A percentile compares a stretch with the other conserved stretches of the same genome.
Conservation (phyloP, 345 rosid genomes). For the Trapa bicornis region DNA sequence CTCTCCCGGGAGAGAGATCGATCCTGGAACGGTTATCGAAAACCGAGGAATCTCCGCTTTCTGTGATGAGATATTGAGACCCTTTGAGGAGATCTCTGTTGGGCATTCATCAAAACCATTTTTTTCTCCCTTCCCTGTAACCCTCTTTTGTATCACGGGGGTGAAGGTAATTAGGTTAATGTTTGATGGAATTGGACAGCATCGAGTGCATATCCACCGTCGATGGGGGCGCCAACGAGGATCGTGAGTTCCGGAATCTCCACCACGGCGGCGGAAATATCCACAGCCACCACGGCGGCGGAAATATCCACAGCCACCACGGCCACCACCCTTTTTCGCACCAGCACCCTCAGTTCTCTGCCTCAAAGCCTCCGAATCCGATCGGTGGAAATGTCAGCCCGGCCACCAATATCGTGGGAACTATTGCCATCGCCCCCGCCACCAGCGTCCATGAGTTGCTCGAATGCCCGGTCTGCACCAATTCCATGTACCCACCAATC, state of each 20-base stretch:
- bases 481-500: conserved; percentile 98
- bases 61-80: not conserved
- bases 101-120: conserved; percentile 4
- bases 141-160: not conserved
- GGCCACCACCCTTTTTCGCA: conserved; percentile 24
- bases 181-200: conserved; percentile 57
- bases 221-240: conserved; percentile 44
- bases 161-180: not conserved
- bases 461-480: conserved; percentile 97
- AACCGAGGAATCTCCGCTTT: not conserved
- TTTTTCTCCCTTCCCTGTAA: too few relatives aligned
- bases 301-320: conserved; percentile 1
- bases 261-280: conserved; percentile 13
- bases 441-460: conserved; percentile 91
- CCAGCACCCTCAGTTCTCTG: conserved; percentile 37
- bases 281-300: not conserved
- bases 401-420: conserved; percentile 32
- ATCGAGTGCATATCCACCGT: conserved; percentile 65
- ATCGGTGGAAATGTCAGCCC: conserved; percentile 1
- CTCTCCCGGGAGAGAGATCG: conserved; percentile 3
- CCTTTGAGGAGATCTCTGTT: not conserved
- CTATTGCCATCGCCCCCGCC: conserved; percentile 58
- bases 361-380: conserved; percentile 39
- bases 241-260: conserved; percentile 11
- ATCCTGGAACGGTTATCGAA: not conserved